phyloP scores from a whole-genome alignment of 177 flowering plant species.

The Vitis hybrid region DNA sequence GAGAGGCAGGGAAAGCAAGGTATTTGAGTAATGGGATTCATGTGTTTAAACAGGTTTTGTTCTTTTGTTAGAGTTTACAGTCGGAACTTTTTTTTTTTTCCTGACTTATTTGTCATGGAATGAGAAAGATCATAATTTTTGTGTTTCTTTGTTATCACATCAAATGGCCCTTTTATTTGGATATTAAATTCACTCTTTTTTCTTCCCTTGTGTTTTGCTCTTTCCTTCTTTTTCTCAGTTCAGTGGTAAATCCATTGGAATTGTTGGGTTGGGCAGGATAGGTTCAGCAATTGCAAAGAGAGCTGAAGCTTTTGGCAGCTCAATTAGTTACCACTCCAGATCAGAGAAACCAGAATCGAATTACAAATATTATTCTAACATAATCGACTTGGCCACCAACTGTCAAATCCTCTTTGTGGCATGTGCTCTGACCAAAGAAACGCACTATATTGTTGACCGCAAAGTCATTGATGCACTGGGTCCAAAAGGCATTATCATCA shows the following conservation, averaged over 20 bases:
- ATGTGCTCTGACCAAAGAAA: constrained; percentile 60
- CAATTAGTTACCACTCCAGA: constrained; percentile 57
- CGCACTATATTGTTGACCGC: constrained; percentile 61
- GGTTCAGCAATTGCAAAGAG: constrained; percentile 75
- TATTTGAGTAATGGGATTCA: too few relatives aligned
- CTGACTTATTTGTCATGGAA: too few relatives aligned
- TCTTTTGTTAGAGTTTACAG: too few relatives aligned
- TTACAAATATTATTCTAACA: constrained; percentile 52
- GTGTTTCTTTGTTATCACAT: too few relatives aligned
- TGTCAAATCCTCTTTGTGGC: constrained; percentile 59
- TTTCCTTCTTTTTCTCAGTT: constrained; percentile 43
- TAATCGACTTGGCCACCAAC: constrained; percentile 58
- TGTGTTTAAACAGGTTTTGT: too few relatives aligned
- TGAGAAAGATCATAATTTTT: too few relatives aligned
- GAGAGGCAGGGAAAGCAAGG: too few relatives aligned
- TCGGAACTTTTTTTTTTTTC: too few relatives aligned
- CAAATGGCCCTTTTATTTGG: too few relatives aligned
- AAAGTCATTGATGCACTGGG: constrained; percentile 68
- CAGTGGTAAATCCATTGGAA: constrained; percentile 76
- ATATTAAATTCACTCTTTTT: too few relatives aligned
- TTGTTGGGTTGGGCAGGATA: constrained; percentile 78
- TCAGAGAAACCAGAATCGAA: constrained; percentile 37
- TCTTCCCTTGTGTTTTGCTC: too few relatives aligned
- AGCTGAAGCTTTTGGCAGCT: constrained; percentile 72
- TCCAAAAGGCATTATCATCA: constrained; percentile 60